Conservation (phyloP, 164 flowering plant species). For the Piper betle region DNA sequence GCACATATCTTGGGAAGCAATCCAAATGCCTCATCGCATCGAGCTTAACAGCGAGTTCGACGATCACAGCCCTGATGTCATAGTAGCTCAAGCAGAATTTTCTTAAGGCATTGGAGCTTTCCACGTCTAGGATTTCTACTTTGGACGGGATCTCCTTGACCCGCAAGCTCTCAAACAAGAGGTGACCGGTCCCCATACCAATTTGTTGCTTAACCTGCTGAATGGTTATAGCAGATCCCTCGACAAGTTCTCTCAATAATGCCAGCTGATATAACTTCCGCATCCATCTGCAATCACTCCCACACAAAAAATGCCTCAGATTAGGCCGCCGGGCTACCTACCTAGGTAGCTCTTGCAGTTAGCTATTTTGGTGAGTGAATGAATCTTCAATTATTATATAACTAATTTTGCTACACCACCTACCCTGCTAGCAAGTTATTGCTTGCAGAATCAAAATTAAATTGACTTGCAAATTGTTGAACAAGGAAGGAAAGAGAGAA, state of each 20-base stretch:
- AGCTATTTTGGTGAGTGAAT: too few relatives aligned
- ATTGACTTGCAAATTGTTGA: too few relatives aligned
- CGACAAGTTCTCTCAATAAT: slow-evolving; percentile 53
- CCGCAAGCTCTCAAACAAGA: slow-evolving; percentile 66
- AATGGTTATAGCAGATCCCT: slow-evolving; percentile 43
- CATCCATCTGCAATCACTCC: slow-evolving; percentile 66
- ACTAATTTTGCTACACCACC: too few relatives aligned
- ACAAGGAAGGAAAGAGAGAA: too few relatives aligned
- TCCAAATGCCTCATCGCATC: slow-evolving; percentile 77
- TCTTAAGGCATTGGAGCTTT: slow-evolving; percentile 49
- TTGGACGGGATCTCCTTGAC: slow-evolving; percentile 43
- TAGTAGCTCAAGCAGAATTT: slow-evolving; percentile 75
- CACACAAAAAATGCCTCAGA: slow-evolving; percentile 1
- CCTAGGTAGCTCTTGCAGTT: too few relatives aligned
- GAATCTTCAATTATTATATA: too few relatives aligned
- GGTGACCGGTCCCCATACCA: slow-evolving; percentile 56
- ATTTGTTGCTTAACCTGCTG: slow-evolving; percentile 39
- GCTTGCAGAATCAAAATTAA: too few relatives aligned
- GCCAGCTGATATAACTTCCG: slow-evolving; percentile 82
- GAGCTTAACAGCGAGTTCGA: slow-evolving; percentile 62
- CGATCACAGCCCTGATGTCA: slow-evolving; percentile 65
- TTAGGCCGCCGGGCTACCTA: neutral
- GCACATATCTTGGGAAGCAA: slow-evolving; percentile 66
- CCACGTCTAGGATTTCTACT: slow-evolving; percentile 55
- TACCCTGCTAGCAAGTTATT: too few relatives aligned